Conservation (phyloP, 1,284 basidiomycete genomes). For the Marasmius fiardii region DNA sequence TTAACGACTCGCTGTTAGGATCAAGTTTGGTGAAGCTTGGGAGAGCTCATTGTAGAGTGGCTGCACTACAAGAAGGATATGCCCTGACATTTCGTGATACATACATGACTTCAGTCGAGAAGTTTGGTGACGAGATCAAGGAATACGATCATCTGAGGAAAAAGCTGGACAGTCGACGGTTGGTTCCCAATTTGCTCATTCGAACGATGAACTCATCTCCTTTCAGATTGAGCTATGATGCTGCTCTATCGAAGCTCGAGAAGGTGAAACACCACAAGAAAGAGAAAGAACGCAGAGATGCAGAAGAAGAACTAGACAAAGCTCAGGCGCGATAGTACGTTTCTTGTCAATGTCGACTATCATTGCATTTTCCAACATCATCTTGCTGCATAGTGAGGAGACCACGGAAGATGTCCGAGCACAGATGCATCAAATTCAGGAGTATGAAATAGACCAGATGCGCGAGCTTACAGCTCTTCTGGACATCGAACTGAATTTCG, state of each 20-base stretch:
- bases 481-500: conserved; percentile 70
- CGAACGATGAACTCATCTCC: not conserved
- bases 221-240: conserved; percentile 69
- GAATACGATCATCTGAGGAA: conserved; percentile 70
- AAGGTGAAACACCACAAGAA: conserved; percentile 46
- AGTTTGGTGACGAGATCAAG: conserved; percentile 62
- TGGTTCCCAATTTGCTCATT: conserved; percentile 14
- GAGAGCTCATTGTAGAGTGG: conserved; percentile 78
- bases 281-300: conserved; percentile 13
- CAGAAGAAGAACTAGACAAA: conserved; percentile 13
- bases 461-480: conserved; percentile 67
- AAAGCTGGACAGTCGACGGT: conserved; percentile 82
- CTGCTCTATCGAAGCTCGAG: conserved; percentile 64
- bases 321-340: conserved; percentile 13
- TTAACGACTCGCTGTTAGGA: conserved; percentile 36
- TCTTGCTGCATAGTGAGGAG: conserved; percentile 59
- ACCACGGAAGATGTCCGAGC: conserved; percentile 74
- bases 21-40: conserved; percentile 72
- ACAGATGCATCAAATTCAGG: conserved; percentile 74
- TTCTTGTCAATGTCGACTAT: not conserved
- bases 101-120: conserved; percentile 64
- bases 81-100: conserved; percentile 68
- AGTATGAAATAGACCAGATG: conserved; percentile 69
- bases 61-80: conserved; percentile 77
- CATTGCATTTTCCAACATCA: conserved; percentile 6